Evolutionary conservation across 148 eudicot species (phyloP).

Genomic region (Pharnaceum exiguum): DNA sequence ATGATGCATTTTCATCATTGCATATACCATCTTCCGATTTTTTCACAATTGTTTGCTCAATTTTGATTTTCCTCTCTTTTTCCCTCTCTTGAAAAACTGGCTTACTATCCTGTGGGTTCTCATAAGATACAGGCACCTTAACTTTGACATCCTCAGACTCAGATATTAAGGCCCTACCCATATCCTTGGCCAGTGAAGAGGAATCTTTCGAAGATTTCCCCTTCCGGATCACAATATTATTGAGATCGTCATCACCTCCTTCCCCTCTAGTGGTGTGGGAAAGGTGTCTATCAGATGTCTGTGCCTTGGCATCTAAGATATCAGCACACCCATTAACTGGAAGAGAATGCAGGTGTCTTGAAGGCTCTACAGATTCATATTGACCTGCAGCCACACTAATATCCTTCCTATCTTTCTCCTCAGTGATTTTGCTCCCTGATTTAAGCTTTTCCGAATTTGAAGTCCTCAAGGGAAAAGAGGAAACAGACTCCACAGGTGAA

Average conservation of each 20-base stretch:
- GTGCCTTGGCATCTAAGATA: conserved; percentile 18
- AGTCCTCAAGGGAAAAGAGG: conserved; percentile 81
- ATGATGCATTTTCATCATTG: conserved; percentile 23
- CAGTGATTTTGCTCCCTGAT: conserved; percentile 23
- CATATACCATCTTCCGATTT: conserved; percentile 24
- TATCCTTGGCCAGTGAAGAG: conserved; percentile 43
- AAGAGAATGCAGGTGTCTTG: conserved; percentile 15
- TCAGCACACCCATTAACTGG: conserved; percentile 22
- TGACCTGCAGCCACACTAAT: conserved; percentile 13
- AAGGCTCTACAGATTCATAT: conserved; percentile 22
- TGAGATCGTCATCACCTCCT: conserved; percentile 22
- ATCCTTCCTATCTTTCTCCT: conserved; percentile 34
- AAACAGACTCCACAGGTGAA: conserved; percentile 95
- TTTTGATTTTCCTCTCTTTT: conserved; percentile 37
- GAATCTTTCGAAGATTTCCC: conserved; percentile 38
- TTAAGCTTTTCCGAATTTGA: conserved; percentile 38
- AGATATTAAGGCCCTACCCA: conserved; percentile 24
- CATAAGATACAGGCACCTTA: conserved; percentile 36
- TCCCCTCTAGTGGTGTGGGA: conserved; percentile 28
- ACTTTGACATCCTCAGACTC: conserved; percentile 37
- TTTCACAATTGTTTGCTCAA: conserved; percentile 33
- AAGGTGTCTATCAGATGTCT: conserved; percentile 24
- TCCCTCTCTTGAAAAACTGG: conserved; percentile 35
- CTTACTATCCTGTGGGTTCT: conserved; percentile 23
- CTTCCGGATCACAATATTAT: conserved; percentile 18